Base-by-base conservation (phyloP, 2,329 filamentous ascomycete species). In the Boeremia exigua region DNA sequence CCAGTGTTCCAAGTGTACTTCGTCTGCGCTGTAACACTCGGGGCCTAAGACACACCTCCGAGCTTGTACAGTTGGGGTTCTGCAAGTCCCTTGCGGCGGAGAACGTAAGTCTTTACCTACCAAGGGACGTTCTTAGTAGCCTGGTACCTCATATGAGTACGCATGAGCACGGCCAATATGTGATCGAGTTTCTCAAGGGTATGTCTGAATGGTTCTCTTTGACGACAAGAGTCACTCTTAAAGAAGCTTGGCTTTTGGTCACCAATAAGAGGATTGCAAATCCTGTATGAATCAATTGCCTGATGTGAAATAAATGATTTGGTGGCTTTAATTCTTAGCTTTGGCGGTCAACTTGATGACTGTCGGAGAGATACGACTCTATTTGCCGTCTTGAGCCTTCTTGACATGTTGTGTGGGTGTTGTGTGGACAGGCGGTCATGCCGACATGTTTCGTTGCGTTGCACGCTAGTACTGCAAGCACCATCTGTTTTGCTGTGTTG, bases 161-260 rank as follows among this genome's bases (percentile, higher is more conserved):
- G 64, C 1, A 75, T 77, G 0, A 78, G 77, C 0, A 80, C 76
- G 10, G 75, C 80, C 56, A 84, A 83, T 53, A 82, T 75, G 59
- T 81, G 81, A 55, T 81, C 79, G 19, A 23, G 19, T 23, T 23
- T 5, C 19, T 23, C 19, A 23, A 23, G 19, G n/a, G n/a, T n/a
- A n/a, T n/a, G n/a, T n/a, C n/a, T n/a, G n/a, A n/a, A n/a, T n/a
- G n/a, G n/a, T n/a, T n/a, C n/a, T n/a, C n/a, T n/a, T n/a, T n/a
- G n/a, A n/a, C n/a, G n/a, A n/a, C n/a, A n/a, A n/a, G n/a, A n/a
- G n/a, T n/a, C n/a, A n/a, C n/a, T n/a, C n/a, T n/a, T n/a, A n/a
- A n/a, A n/a, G n/a, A n/a, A n/a, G n/a, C n/a, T n/a, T n/a, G n/a
- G n/a, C n/a, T n/a, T n/a, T n/a, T n/a, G n/a, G n/a, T n/a, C n/a